phyloP scores from a whole-genome alignment of 345 rosid species.

The Xanthoceras sorbifolium region DNA sequence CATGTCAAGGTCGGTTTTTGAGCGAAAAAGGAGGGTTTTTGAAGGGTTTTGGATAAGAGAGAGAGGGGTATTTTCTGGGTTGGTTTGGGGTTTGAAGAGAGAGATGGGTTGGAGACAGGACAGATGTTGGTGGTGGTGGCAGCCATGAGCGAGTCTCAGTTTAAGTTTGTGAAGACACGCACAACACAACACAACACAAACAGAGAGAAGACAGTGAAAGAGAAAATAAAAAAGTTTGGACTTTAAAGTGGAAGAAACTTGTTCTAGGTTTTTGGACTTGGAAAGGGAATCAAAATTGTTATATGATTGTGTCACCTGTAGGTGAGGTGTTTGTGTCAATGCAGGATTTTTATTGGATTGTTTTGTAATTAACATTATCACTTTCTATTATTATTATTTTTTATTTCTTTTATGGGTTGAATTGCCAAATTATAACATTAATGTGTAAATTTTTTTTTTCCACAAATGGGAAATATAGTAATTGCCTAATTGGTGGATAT shows the following conservation, averaged over 20 bases:
- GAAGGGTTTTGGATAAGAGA: conserved; percentile 42
- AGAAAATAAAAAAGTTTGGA: background rate
- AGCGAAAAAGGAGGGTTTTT: conserved; percentile 38
- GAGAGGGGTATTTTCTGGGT: conserved; percentile 20
- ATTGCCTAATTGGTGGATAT: background rate
- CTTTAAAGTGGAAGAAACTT: background rate
- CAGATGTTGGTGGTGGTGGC: conserved; percentile 29
- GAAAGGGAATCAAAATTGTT: background rate
- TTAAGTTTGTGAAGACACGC: background rate
- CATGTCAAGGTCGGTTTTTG: conserved; percentile 11
- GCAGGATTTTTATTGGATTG: background rate
- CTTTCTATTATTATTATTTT: background rate
- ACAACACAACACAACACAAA: background rate
- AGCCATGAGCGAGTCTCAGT: conserved; percentile 33
- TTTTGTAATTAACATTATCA: background rate
- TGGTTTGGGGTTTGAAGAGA: conserved; percentile 30
- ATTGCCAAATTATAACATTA: background rate
- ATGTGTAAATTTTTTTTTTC: no score
- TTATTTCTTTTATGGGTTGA: background rate
- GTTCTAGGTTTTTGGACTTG: conserved; percentile 25
- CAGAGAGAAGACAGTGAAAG: background rate
- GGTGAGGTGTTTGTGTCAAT: conserved; percentile 7
- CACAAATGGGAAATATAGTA: background rate
- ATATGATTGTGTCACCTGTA: background rate
- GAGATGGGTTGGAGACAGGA: conserved; percentile 20